These are phyloP conservation scores for Plasmodium blacklocki DNA, from an alignment of 169 alveolate species.

Conservation along the genomic window DNA sequence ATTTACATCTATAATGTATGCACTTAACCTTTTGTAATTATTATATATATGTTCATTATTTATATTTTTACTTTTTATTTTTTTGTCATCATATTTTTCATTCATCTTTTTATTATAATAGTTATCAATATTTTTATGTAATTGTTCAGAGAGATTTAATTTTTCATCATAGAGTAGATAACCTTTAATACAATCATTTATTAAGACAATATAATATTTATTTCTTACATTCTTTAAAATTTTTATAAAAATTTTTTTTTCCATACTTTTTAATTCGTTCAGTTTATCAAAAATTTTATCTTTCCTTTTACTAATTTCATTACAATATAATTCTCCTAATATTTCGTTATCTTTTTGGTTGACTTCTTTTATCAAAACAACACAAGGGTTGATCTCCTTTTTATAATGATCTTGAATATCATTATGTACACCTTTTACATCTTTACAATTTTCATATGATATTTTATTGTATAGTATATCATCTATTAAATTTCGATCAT, in stretches of 20 bases:
- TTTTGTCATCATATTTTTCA: background rate
- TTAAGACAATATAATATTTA: conserved; percentile 66
- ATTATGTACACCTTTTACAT: background rate
- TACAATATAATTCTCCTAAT: conserved; percentile 55
- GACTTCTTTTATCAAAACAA: conserved; percentile 50
- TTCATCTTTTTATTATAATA: background rate
- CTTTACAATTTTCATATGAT: background rate
- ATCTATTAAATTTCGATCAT: conserved; percentile 39
- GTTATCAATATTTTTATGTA: background rate
- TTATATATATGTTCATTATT: background rate
- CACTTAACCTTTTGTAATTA: conserved; percentile 17
- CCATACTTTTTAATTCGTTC: conserved; percentile 49
- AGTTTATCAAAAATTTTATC: conserved; percentile 72
- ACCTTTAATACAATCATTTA: conserved; percentile 72
- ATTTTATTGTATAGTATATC: conserved; percentile 20
- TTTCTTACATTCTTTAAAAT: conserved; percentile 72
- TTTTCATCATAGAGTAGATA: conserved; percentile 55
- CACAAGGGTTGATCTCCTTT: conserved; percentile 10
- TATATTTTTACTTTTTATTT: background rate
- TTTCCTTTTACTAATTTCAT: conserved; percentile 65
- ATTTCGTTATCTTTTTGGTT: conserved; percentile 21
- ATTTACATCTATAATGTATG: conserved; percentile 74
- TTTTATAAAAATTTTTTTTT: conserved; percentile 62
- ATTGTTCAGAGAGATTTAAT: background rate
- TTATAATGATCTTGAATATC: background rate